These are phyloP conservation scores for Thielaviopsis populi DNA, from an alignment of 2,329 filamentous ascomycete genomes.

Conservation along the genomic window DNA sequence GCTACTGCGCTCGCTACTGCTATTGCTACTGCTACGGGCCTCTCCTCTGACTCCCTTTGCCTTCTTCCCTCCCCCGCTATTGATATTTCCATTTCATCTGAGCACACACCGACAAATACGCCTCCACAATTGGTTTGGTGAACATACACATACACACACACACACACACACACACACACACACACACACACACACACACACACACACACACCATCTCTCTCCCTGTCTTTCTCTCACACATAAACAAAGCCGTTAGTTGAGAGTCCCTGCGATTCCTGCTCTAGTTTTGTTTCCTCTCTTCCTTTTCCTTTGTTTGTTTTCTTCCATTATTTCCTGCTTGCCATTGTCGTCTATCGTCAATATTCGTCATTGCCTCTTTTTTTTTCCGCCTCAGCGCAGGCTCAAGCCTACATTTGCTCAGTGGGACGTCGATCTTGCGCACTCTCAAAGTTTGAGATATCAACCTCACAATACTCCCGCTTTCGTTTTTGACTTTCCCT, in stretches of 20 bases:
- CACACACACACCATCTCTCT: background rate
- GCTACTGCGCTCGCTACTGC: too few relatives aligned
- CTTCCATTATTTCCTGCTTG: background rate
- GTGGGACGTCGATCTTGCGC: background rate
- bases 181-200: background rate
- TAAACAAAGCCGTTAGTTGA: background rate
- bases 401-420: background rate
- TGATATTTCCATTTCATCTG: constrained; percentile 1
- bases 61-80: background rate
- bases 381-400: background rate
- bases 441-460: constrained; percentile 2
- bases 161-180: background rate
- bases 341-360: background rate
- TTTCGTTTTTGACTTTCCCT: background rate
- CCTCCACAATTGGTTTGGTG: background rate
- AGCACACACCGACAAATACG: background rate
- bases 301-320: background rate
- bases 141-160: background rate
- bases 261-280: background rate
- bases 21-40: too few relatives aligned
- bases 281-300: background rate
- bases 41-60: too few relatives aligned
- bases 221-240: too few relatives aligned
- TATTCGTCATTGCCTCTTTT: background rate
- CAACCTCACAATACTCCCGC: background rate